Conservation (phyloP, 495 filamentous ascomycete genomes). For the Penicillium simplicissimum region DNA sequence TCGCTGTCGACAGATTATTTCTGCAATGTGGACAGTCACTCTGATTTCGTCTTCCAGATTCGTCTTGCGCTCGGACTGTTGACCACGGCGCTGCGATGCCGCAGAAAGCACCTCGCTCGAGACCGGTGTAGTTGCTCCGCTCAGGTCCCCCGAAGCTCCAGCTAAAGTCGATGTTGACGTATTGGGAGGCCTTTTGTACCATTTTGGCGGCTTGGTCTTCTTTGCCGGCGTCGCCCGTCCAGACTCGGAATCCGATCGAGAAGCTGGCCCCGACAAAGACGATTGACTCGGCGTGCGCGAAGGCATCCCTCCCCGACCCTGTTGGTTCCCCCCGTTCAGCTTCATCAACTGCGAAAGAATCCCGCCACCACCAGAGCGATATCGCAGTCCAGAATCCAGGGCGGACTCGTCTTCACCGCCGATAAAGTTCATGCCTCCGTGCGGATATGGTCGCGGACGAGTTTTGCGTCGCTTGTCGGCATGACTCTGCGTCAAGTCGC, state of each 20-base stretch:
- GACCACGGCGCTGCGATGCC: constrained; percentile 32
- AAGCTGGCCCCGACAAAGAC: constrained; percentile 4
- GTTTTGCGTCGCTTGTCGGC: constrained; percentile 27
- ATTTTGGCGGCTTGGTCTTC: constrained; percentile 29
- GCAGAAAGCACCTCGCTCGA: constrained; percentile 31
- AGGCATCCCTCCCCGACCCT: neutral
- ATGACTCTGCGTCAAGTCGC: constrained; percentile 36
- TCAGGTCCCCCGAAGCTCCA: constrained; percentile 19
- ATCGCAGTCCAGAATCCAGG: constrained; percentile 21
- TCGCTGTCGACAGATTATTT: constrained; percentile 74
- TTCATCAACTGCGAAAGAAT: constrained; percentile 39
- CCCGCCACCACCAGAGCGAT: constrained; percentile 33
- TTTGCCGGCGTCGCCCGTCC: constrained; percentile 20
- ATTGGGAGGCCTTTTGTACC: constrained; percentile 39
- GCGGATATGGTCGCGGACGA: constrained; percentile 22
- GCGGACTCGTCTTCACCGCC: constrained; percentile 17
- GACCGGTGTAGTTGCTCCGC: constrained; percentile 35
- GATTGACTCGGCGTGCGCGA: constrained; percentile 21
- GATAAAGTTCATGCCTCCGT: constrained; percentile 13
- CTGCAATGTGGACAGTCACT: constrained; percentile 82
- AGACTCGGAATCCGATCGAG: constrained; percentile 6
- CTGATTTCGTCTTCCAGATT: constrained; percentile 60
- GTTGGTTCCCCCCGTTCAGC: constrained; percentile 23
- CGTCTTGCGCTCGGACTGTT: constrained; percentile 24
- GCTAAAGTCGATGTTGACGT: constrained; percentile 32